Conservation (phyloP, 2,329 filamentous ascomycete genomes). For the Aureobasidium leucospermi region DNA sequence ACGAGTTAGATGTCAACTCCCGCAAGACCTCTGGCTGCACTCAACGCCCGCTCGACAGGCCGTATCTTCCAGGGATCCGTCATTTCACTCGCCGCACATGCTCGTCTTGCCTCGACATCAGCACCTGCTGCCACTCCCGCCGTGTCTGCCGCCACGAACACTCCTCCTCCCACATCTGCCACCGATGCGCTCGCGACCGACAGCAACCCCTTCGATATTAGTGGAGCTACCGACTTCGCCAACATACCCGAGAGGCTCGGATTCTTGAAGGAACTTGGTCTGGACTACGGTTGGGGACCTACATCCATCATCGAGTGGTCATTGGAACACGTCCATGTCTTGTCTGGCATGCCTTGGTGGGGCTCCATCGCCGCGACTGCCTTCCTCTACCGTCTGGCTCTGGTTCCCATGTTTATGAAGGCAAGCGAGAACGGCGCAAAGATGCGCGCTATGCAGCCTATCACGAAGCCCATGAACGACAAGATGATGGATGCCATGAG, state of each 20-base stretch:
- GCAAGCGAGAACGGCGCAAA: slow-evolving; percentile 57
- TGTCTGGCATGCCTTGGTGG: slow-evolving; percentile 73
- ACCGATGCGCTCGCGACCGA: slow-evolving; percentile 1
- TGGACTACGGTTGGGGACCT: slow-evolving; percentile 82
- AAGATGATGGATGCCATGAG: slow-evolving; percentile 43
- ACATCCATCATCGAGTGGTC: slow-evolving; percentile 65
- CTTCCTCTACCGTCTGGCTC: slow-evolving; percentile 53
- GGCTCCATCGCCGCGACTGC: slow-evolving; percentile 61
- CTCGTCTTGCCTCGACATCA: slow-evolving; percentile 15
- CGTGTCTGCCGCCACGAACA: background rate
- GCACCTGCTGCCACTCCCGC: background rate
- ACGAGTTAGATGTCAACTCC: slow-evolving; percentile 2
- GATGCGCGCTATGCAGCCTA: slow-evolving; percentile 53
- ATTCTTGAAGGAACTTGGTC: slow-evolving; percentile 71
- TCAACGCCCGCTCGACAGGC: background rate
- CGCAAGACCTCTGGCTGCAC: background rate
- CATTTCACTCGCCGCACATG: slow-evolving; percentile 13
- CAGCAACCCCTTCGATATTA: slow-evolving; percentile 7
- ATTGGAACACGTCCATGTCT: slow-evolving; percentile 78
- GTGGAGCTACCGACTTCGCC: background rate
- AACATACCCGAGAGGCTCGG: slow-evolving; percentile 57
- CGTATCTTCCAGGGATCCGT: background rate
- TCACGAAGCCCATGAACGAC: slow-evolving; percentile 49
- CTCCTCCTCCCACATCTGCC: slow-evolving; percentile 1
- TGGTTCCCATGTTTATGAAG: slow-evolving; percentile 59